These are phyloP conservation scores for Hemisphaericaspora subhashii DNA, from an alignment of 1,139 yeast genomes.

Conservation along the genomic window DNA sequence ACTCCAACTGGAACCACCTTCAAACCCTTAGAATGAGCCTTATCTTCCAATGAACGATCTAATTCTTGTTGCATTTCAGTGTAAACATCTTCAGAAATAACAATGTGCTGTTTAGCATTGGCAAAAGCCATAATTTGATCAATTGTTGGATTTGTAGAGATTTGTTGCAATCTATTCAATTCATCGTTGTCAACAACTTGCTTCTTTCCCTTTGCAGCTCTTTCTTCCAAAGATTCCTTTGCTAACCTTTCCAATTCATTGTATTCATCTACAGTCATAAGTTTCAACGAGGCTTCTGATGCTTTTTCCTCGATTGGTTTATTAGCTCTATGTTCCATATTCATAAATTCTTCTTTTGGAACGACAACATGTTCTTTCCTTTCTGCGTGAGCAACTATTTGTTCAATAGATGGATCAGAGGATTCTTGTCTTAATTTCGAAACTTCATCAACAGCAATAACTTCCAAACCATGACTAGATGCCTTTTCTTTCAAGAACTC, in stretches of 20 bases:
- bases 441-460: constrained; percentile 6
- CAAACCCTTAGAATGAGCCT: constrained; percentile 18
- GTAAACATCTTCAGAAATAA: constrained; percentile 11
- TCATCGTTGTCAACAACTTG: constrained; percentile 11
- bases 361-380: constrained; percentile 13
- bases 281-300: constrained; percentile 12
- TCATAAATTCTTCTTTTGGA: constrained; percentile 4
- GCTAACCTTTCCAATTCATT: constrained; percentile 18
- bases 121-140: constrained; percentile 16
- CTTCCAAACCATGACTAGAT: constrained; percentile 2
- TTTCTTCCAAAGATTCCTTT: constrained; percentile 14
- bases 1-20: constrained; percentile 17
- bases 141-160: constrained; percentile 15
- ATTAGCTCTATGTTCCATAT: constrained; percentile 5
- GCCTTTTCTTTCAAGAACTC: constrained; percentile 31
- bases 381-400: constrained; percentile 18
- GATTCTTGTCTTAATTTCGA: constrained; percentile 5
- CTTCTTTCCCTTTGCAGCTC: constrained; percentile 11
- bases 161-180: constrained; percentile 9
- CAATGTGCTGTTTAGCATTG: constrained; percentile 8
- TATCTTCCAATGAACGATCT: constrained; percentile 21
- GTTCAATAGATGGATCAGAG: constrained; percentile 17
- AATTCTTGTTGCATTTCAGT: constrained; percentile 10
- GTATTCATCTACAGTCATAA: constrained; percentile 21
- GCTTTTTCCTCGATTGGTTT: constrained; percentile 13